phyloP scores from a whole-genome alignment of 371 early-diverging fungal genomes.

The Fennellomyces sp. region DNA sequence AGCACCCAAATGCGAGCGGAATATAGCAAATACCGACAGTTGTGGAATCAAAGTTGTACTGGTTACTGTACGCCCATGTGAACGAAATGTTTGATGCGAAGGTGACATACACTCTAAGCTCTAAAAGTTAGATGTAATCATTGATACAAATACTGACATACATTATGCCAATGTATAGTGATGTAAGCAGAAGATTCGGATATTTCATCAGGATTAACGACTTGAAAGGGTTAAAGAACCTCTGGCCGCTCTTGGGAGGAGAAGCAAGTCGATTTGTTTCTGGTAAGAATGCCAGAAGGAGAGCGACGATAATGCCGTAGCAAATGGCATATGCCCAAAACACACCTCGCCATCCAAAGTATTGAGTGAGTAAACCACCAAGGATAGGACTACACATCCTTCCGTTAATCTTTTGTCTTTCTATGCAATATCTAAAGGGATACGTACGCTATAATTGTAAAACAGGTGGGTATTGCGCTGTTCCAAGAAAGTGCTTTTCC shows the following conservation, averaged over 20 bases:
- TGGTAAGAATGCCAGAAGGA: conserved; percentile 37
- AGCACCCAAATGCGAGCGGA: not conserved
- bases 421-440: conserved; percentile 14
- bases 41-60: not conserved
- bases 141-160: conserved; percentile 17
- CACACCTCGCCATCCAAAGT: conserved; percentile 46
- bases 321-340: conserved; percentile 40
- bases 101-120: not conserved
- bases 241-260: too few relatives aligned
- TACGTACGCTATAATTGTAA: conserved; percentile 16
- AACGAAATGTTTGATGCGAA: not conserved
- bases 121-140: not conserved
- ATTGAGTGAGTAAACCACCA: conserved; percentile 46
- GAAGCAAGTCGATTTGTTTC: conserved; percentile 30
- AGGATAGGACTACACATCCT: conserved; percentile 34
- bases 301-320: conserved; percentile 29
- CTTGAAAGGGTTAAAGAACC: conserved; percentile 27
- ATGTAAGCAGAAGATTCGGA: conserved; percentile 17
- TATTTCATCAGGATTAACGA: conserved; percentile 28
- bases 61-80: not conserved
- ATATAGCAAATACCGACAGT: not conserved
- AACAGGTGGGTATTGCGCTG: conserved; percentile 32
- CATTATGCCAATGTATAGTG: not conserved
- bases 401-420: conserved; percentile 6
- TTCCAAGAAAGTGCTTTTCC: conserved; percentile 48